Evolutionary conservation across 164 flowering plant species (phyloP).

Genomic region (Vitis riparia): DNA sequence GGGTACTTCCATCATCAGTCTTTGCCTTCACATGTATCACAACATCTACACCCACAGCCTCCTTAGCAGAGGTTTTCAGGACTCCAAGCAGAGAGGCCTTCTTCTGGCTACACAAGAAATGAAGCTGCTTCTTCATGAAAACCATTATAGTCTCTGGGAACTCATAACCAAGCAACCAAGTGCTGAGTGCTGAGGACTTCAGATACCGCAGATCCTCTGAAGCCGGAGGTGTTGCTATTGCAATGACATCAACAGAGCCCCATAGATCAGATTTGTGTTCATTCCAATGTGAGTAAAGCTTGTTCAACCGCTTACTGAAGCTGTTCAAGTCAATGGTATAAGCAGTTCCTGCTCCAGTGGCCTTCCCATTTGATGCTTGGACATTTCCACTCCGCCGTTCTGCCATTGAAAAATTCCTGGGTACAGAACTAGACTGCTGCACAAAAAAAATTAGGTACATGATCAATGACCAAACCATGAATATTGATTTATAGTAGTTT

Average conservation of each 20-base stretch:
- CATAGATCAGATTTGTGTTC: constrained; percentile 45
- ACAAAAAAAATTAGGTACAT: background rate
- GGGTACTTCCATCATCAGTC: constrained; percentile 55
- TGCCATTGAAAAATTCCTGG: constrained; percentile 25
- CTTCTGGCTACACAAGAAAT: constrained; percentile 71
- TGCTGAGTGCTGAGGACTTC: constrained; percentile 72
- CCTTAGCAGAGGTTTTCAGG: constrained; percentile 49
- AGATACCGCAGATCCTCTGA: constrained; percentile 74
- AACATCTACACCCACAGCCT: constrained; percentile 48
- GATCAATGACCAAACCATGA: too few relatives aligned
- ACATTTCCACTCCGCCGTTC: constrained; percentile 32
- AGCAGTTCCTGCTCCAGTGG: constrained; percentile 16
- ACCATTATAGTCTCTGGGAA: constrained; percentile 89
- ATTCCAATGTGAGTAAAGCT: constrained; percentile 62
- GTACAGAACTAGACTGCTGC: background rate
- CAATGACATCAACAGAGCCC: constrained; percentile 52
- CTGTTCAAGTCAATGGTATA: constrained; percentile 45
- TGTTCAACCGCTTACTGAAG: constrained; percentile 48
- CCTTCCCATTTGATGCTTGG: constrained; percentile 18
- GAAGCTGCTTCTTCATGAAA: constrained; percentile 60
- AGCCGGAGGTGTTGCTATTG: constrained; percentile 72
- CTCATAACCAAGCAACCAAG: constrained; percentile 82
- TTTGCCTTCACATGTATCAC: constrained; percentile 72
- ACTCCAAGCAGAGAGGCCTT: constrained; percentile 66
- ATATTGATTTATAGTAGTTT: too few relatives aligned